phyloP scores from a whole-genome alignment of 441 rosid genomes.

The Euphorbia schlechtendalii region DNA sequence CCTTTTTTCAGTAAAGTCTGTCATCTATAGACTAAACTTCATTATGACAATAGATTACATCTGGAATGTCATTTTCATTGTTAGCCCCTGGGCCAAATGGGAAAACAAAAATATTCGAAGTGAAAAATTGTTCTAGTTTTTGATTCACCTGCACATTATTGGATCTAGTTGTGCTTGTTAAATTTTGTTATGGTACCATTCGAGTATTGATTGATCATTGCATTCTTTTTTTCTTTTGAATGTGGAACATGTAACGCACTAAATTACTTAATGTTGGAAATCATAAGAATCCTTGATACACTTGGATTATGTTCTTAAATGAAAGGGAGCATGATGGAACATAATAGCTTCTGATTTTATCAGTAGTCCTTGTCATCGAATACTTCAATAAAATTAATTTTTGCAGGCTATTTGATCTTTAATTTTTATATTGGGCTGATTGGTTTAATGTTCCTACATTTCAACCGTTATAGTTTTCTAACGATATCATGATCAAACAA shows the following conservation, averaged over 20 bases:
- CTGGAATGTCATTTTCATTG: not conserved
- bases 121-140: not conserved
- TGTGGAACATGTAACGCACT: no score
- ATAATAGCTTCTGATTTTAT: not conserved
- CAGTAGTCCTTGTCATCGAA: not conserved
- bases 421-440: not conserved
- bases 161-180: not conserved
- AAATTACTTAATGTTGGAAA: not conserved
- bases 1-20: not conserved
- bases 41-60: not conserved
- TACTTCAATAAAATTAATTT: not conserved
- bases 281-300: not conserved
- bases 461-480: no score
- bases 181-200: not conserved
- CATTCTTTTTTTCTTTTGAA: not conserved
- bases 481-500: no score
- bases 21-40: not conserved
- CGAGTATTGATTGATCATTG: not conserved
- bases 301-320: not conserved
- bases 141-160: not conserved
- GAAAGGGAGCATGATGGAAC: not conserved
- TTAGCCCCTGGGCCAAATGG: not conserved
- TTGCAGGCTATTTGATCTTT: not conserved
- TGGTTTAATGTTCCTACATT: no score
- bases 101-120: not conserved